Percentiles rank a stretch among this genome's conserved stretches.
These are phyloP conservation scores for Exophiala oligosperma DNA, from an alignment of 2,329 filamentous ascomycete species.

Conservation along the genomic window DNA sequence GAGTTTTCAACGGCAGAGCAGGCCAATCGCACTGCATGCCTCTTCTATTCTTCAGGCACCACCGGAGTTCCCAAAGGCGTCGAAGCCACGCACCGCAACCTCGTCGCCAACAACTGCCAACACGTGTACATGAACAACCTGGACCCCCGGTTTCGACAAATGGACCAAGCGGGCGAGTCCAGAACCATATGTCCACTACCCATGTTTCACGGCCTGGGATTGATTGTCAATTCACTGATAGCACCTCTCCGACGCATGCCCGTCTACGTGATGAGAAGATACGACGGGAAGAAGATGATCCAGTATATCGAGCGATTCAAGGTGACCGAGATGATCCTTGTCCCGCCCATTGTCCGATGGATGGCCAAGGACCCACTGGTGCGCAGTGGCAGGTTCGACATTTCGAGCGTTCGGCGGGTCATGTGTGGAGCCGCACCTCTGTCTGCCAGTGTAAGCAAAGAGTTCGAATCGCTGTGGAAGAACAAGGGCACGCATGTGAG, in stretches of 20 bases:
- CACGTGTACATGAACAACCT: slow-evolving; percentile 37
- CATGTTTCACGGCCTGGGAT: slow-evolving; percentile 17
- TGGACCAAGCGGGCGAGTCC: neutral
- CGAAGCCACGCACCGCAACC: slow-evolving; percentile 49
- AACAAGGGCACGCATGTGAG: slow-evolving; percentile 33
- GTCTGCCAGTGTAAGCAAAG: slow-evolving; percentile 41
- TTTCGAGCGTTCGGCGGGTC: slow-evolving; percentile 46
- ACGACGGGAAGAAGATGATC: slow-evolving; percentile 39
- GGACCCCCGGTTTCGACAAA: neutral
- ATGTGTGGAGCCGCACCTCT: slow-evolving; percentile 52
- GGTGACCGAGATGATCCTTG: slow-evolving; percentile 51
- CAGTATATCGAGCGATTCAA: slow-evolving; percentile 41
- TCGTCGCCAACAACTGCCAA: slow-evolving; percentile 45
- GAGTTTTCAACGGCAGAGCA: neutral
- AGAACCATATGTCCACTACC: slow-evolving; percentile 6
- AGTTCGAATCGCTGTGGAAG: slow-evolving; percentile 44
- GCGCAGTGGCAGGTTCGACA: slow-evolving; percentile 57
- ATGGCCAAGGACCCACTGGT: slow-evolving; percentile 36
- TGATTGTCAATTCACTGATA: slow-evolving; percentile 12
- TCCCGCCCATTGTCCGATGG: slow-evolving; percentile 47
- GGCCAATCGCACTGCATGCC: slow-evolving; percentile 47
- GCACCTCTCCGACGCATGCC: slow-evolving; percentile 70
- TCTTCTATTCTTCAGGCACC: slow-evolving; percentile 55
- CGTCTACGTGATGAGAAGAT: slow-evolving; percentile 56
- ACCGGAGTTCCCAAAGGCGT: slow-evolving; percentile 55